Evolutionary conservation across 129 eudicot species (phyloP).

Genomic region (Helianthus tuberosus): DNA sequence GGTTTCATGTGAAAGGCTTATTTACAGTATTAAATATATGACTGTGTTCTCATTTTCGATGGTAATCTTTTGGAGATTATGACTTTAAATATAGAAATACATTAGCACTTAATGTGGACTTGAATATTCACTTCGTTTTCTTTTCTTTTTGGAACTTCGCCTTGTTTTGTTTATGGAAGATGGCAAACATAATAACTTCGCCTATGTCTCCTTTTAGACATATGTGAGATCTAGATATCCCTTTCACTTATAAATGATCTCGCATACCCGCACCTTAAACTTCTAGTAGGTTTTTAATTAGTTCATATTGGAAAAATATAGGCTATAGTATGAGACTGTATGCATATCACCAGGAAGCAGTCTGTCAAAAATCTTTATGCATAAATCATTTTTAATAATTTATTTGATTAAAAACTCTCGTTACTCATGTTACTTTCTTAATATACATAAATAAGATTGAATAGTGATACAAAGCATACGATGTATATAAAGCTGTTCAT

Average conservation of each 20-base stretch:
- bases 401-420: background rate
- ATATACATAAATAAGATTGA: no score
- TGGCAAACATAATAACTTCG: background rate
- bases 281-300: background rate
- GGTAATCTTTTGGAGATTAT: background rate
- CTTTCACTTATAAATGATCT: no score
- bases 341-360: background rate
- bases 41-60: background rate
- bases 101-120: background rate
- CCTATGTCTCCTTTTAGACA: background rate
- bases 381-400: background rate
- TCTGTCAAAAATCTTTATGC: no score
- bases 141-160: background rate
- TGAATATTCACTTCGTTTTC: background rate
- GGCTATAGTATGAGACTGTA: slow-evolving; percentile 16
- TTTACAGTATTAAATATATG: no score
- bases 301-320: background rate
- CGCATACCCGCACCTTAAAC: no score
- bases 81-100: background rate
- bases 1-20: background rate
- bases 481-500: background rate
- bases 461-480: background rate
- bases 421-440: background rate
- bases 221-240: background rate
- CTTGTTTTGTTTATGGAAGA: background rate